Conservation (phyloP, 1,284 basidiomycete genomes). For the Moesziomyces sp. region DNA sequence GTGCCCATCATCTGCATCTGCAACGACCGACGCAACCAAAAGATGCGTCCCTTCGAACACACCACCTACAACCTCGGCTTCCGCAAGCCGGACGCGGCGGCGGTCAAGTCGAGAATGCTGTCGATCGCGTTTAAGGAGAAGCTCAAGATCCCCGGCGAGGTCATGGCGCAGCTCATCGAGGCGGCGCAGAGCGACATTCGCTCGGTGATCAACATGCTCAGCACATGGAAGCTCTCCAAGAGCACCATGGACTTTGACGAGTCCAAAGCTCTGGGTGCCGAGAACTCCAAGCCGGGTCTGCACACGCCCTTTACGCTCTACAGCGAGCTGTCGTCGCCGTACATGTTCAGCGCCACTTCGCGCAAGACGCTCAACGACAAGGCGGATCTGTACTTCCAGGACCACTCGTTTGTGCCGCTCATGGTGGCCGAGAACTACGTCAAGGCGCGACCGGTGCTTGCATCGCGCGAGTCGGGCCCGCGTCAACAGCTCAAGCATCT, state of each 20-base stretch:
- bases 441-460: slow-evolving; percentile 69
- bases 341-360: slow-evolving; percentile 84
- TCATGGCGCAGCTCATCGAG: slow-evolving; percentile 88
- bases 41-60: slow-evolving; percentile 85
- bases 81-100: slow-evolving; percentile 56
- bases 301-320: slow-evolving; percentile 77
- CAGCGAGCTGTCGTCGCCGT: slow-evolving; percentile 81
- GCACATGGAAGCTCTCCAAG: slow-evolving; percentile 79
- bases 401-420: slow-evolving; percentile 89
- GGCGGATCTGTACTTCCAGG: slow-evolving; percentile 96
- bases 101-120: slow-evolving; percentile 73
- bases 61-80: slow-evolving; percentile 79
- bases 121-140: slow-evolving; percentile 77
- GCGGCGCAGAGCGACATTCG: slow-evolving; percentile 94
- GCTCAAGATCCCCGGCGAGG: slow-evolving; percentile 87
- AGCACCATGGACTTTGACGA: slow-evolving; percentile 72
- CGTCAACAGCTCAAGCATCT: slow-evolving; percentile 74
- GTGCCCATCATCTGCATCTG: slow-evolving; percentile 98
- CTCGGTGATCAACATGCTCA: slow-evolving; percentile 96
- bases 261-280: slow-evolving; percentile 79
- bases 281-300: slow-evolving; percentile 80
- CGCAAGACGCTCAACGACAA: slow-evolving; percentile 87
- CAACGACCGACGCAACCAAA: slow-evolving; percentile 85
- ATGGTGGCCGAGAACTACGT: slow-evolving; percentile 82
- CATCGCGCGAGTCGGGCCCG: slow-evolving; percentile 68